phyloP scores from a whole-genome alignment of 208 protist genomes.

The Wallacemonas collosoma region DNA sequence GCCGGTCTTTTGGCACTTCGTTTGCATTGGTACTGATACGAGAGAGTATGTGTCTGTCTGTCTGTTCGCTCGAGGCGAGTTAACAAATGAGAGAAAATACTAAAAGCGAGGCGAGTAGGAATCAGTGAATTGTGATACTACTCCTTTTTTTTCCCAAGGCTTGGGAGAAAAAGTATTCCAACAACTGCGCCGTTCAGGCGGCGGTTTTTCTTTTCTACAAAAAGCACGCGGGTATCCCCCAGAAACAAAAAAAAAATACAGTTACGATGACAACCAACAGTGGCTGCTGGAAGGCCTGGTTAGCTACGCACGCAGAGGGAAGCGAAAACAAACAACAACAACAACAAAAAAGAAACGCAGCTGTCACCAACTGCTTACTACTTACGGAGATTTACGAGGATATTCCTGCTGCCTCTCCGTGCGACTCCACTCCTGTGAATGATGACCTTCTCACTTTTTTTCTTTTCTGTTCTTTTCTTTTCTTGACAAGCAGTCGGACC shows the following conservation, averaged over 20 bases:
- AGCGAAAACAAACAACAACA: not conserved
- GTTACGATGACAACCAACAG: not conserved
- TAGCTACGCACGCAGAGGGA: not conserved
- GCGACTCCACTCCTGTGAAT: slow-evolving; percentile 1
- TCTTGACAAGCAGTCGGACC: not conserved
- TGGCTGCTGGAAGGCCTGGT: too few relatives aligned
- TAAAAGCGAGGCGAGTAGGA: too few relatives aligned
- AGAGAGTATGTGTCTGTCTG: not conserved
- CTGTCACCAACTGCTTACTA: not conserved
- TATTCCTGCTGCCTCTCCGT: not conserved
- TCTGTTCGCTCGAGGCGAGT: not conserved
- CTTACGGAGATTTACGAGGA: not conserved
- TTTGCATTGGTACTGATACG: not conserved
- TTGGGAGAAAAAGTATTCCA: too few relatives aligned
- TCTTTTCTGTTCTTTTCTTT: slow-evolving; percentile 5
- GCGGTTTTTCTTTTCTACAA: too few relatives aligned
- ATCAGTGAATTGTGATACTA: too few relatives aligned
- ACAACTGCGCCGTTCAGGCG: too few relatives aligned
- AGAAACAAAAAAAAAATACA: not conserved
- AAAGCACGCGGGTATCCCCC: too few relatives aligned
- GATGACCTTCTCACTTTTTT: not conserved
- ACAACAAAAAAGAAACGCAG: slow-evolving; percentile 5
- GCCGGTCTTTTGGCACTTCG: not conserved
- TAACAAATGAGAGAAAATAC: not conserved
- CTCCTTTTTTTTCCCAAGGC: too few relatives aligned